These are phyloP conservation scores for Trypethelium eluteriae DNA, from an alignment of 495 filamentous ascomycete genomes.

Conservation along the genomic window DNA sequence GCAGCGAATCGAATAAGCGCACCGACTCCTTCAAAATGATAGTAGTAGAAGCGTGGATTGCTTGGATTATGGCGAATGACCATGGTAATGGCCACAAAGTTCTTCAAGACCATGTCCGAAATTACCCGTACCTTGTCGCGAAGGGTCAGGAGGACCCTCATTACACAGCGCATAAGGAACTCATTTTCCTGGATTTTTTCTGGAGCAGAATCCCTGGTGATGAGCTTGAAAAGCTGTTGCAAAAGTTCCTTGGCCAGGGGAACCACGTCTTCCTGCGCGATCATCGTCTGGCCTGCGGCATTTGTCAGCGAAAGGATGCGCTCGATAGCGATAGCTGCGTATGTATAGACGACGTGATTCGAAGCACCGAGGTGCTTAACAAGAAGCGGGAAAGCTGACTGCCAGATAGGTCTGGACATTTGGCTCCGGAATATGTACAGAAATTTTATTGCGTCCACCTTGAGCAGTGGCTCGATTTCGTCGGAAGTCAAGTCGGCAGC, in stretches of 20 bases:
- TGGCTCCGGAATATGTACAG: conserved; percentile 92
- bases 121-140: conserved; percentile 66
- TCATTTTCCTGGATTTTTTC: conserved; percentile 98
- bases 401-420: conserved; percentile 77
- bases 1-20: conserved; percentile 81
- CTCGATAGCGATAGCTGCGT: conserved; percentile 90
- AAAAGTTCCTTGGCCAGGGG: conserved; percentile 77
- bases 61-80: conserved; percentile 88
- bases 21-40: conserved; percentile 92
- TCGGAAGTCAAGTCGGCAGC: conserved; percentile 69
- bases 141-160: conserved; percentile 91
- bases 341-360: conserved; percentile 95
- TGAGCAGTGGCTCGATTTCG: conserved; percentile 70
- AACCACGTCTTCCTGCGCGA: conserved; percentile 62
- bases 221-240: conserved; percentile 83
- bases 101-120: conserved; percentile 62
- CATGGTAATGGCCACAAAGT: conserved; percentile 76
- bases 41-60: conserved; percentile 97
- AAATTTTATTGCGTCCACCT: conserved; percentile 97
- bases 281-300: conserved; percentile 62
- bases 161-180: conserved; percentile 95
- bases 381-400: conserved; percentile 75
- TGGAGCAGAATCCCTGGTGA: conserved; percentile 69
- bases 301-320: conserved; percentile 75
- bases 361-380: conserved; percentile 78